Conservation (phyloP, 345 rosid genomes). For the Angophora floribunda region DNA sequence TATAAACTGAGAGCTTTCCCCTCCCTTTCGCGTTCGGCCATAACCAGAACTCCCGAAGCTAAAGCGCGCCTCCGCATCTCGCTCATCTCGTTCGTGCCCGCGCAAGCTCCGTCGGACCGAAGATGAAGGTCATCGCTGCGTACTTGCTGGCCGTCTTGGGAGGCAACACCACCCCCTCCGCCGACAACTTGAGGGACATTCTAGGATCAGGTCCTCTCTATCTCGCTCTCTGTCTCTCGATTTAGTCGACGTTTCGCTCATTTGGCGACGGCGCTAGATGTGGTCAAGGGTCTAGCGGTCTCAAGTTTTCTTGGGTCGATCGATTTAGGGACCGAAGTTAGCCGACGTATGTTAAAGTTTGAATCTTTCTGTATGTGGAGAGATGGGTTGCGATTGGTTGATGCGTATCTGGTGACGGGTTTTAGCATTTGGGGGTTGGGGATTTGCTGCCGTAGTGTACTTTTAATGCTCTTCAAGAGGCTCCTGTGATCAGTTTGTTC, state of each 20-base stretch:
- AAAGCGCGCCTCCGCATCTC: neutral
- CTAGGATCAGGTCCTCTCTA: conserved; percentile 25
- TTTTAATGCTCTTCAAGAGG: neutral
- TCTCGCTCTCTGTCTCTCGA: neutral
- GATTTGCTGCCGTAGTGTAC: neutral
- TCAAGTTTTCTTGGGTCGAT: neutral
- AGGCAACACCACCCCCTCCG: conserved; percentile 34
- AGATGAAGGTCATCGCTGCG: conserved; percentile 52
- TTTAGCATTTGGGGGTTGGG: neutral
- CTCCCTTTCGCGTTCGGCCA: neutral
- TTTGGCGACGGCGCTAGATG: neutral
- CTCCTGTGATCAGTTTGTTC: neutral
- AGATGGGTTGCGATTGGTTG: neutral
- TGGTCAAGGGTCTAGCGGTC: neutral
- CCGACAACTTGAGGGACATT: conserved; percentile 30
- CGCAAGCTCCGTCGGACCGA: neutral
- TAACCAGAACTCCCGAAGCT: neutral
- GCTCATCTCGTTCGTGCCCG: neutral
- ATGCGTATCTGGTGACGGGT: neutral
- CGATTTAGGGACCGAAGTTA: neutral
- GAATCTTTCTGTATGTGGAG: neutral
- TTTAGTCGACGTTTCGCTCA: neutral
- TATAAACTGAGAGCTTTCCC: neutral
- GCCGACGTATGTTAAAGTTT: neutral
- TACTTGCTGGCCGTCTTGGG: conserved; percentile 51